Evolutionary conservation across 2,329 filamentous ascomycete genomes (phyloP), one percentile per base, ranked within the genome.

Genomic region (Aspergillus flavus): DNA sequence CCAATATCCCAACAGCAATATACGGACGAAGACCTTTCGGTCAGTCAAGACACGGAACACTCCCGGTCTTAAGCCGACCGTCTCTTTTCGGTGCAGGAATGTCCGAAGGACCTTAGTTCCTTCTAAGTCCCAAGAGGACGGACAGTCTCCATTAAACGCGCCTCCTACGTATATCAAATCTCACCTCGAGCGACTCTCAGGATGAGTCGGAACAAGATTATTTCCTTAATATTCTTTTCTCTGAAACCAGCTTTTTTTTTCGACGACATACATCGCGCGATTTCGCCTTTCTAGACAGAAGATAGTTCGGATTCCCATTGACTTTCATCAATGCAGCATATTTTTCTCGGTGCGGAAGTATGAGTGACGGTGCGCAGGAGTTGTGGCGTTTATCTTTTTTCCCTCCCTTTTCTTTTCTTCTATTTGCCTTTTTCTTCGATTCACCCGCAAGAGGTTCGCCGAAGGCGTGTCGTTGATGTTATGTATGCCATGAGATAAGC

Each of bases 401-500:
- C 64, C 32, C 19, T 48, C 26, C 39, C 26, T 53, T 57, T 36
- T 41, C 36, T 39, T 45, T 28, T 36, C 14, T 32, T 56, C 14
- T 43, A 21, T 54, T 21, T 50, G 16, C 45, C 19, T 43, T 54
- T 57, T 41, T 39, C 28, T 57, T 32, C 56, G 55, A 48, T 52
- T 48, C 46, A 30, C 23, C n/a, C 39, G 26, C 32, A 56, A 26
- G 32, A 50, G 21, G 12, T 12, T 55, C 30, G 32, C 19, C 4
- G 9, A 39, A 39, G 53, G 58, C 55, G 58, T 57, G 60, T 59
- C 43, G 56, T 58, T 62, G 48, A 59, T 36, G 50, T 63, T 32
- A 64, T 68, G 61, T 62, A 64, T 66, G 63, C 64, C 64, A 66
- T 66, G 61, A 62, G 41, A 65, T 63, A 57, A 67, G 64, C 66